These are phyloP conservation scores for Aphanoascus verrucosus DNA, from an alignment of 2,329 filamentous ascomycete species.

Conservation along the genomic window DNA sequence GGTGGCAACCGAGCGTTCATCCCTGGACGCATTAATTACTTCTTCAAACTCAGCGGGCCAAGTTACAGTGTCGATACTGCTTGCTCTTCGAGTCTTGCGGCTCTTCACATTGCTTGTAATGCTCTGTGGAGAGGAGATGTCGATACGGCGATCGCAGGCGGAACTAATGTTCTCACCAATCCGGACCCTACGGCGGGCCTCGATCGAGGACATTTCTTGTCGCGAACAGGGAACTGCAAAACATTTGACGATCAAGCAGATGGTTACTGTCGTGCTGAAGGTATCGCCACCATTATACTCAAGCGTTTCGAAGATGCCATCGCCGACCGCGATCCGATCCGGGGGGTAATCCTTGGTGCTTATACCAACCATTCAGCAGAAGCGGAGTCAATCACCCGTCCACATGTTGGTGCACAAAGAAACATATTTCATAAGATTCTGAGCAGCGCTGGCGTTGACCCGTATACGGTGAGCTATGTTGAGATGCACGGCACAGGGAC, in stretches of 20 bases:
- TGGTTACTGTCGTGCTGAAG: constrained; percentile 72
- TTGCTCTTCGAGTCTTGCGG: constrained; percentile 60
- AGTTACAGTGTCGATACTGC: constrained; percentile 67
- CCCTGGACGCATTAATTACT: constrained; percentile 59
- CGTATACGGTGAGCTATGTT: constrained; percentile 67
- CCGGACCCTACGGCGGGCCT: constrained; percentile 69
- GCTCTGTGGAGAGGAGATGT: constrained; percentile 49
- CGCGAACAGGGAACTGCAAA: constrained; percentile 59
- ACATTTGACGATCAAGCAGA: constrained; percentile 72
- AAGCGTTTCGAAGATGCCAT: constrained; percentile 68
- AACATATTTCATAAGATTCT: constrained; percentile 60
- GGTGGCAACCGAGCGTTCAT: constrained; percentile 52
- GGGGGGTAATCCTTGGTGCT: constrained; percentile 65
- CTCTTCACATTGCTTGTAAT: constrained; percentile 50
- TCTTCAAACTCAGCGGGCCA: constrained; percentile 65
- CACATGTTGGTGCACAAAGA: constrained; percentile 66
- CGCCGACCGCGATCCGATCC: constrained; percentile 56
- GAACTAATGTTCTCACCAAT: constrained; percentile 67
- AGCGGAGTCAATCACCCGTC: constrained; percentile 72
- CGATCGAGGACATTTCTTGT: constrained; percentile 66
- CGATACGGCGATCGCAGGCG: constrained; percentile 27
- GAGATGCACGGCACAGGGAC: constrained; percentile 88
- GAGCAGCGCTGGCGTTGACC: constrained; percentile 61
- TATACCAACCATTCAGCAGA: constrained; percentile 75
- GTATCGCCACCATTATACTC: constrained; percentile 61